A percentile compares a stretch with the other conserved stretches of the same genome.
Evolutionary conservation across 2,329 filamentous ascomycete species (phyloP).

Genomic region (Penicillium sp.): DNA sequence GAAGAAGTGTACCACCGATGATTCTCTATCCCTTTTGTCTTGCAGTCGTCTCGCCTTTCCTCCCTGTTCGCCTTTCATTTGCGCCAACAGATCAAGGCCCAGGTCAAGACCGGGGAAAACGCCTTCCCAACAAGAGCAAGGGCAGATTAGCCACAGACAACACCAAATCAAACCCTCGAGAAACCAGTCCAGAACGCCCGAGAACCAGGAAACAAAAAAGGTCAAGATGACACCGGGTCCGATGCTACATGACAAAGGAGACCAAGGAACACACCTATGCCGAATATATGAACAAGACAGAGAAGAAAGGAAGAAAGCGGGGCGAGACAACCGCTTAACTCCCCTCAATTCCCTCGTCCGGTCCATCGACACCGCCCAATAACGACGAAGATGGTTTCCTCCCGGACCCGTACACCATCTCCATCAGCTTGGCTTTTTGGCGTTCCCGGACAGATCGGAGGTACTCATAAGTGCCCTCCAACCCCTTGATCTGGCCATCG

Average conservation of each 20-base stretch:
- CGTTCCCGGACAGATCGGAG: constrained; percentile 73
- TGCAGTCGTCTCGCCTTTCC: not conserved
- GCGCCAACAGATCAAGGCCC: constrained; percentile 6
- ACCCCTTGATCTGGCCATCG: constrained; percentile 81
- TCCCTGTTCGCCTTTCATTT: constrained; percentile 3
- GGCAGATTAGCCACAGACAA: not conserved
- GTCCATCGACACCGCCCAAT: constrained; percentile 26
- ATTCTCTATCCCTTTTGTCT: constrained; percentile 6
- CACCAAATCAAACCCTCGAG: not conserved
- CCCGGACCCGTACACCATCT: constrained; percentile 70
- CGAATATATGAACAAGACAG: not conserved
- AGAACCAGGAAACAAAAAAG: constrained; percentile 1
- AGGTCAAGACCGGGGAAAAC: constrained; percentile 5
- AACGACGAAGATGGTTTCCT: constrained; percentile 35
- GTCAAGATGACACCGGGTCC: constrained; percentile 7
- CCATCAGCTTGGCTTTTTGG: constrained; percentile 82
- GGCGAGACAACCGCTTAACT: not conserved
- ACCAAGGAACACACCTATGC: not conserved
- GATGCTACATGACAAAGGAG: constrained; percentile 11
- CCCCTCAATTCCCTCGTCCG: constrained; percentile 22
- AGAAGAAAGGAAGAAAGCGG: not conserved
- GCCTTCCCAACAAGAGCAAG: not conserved
- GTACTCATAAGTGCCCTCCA: constrained; percentile 79
- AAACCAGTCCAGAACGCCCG: not conserved
- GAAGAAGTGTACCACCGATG: not conserved